Evolutionary conservation across 2,329 filamentous ascomycete species (phyloP), one percentile per base, ranked within the genome.

Genomic region (Thelonectria blattea): DNA sequence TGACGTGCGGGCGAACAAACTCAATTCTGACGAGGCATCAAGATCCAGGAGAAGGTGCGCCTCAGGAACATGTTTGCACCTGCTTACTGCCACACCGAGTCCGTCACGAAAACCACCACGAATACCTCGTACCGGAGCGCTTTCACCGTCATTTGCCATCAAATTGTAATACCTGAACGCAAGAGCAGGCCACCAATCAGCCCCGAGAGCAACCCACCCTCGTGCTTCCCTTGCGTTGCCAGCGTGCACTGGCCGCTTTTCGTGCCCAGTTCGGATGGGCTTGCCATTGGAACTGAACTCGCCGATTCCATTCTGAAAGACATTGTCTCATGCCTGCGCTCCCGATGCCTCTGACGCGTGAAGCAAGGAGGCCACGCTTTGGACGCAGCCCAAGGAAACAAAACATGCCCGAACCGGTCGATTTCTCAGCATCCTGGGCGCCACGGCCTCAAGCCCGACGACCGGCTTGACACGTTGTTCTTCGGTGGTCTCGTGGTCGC

Each of bases 271-370:
- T 50, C 39, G 58, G 51, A 24, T 66, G 49, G 45, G 52, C 37
- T 34, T 48, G 51, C 51, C 42, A n/a, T n/a, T n/a, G n/a, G n/a
- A 52, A 34, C 60, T 52, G 41, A 52, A 34, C 58, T 52, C 48
- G 58, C 39, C 56, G 50, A 60, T 46, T 62, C 30, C 65, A 58
- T 46, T 61, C 30, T 67, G 55, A 53, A 57, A 65, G 61, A 70
- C 66, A 68, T 39, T 68, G 68, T 70, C 67, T 70, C 64, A 70
- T 51, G 52, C 57, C 64, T 67, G 62, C 68, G 62, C 68, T 10
- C 39, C 51, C 52, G 45, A 27, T 45, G 57, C 56, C 54, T 46
- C 50, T 30, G 51, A 63, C 46, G 45, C 56, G 49, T 22, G 30
- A 65, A 64, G 65, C 60, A 69, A 57, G 67, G 67, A 70, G 60